phyloP scores from a whole-genome alignment of 2,329 filamentous ascomycete genomes.

The Pseudomassariella vexata region DNA sequence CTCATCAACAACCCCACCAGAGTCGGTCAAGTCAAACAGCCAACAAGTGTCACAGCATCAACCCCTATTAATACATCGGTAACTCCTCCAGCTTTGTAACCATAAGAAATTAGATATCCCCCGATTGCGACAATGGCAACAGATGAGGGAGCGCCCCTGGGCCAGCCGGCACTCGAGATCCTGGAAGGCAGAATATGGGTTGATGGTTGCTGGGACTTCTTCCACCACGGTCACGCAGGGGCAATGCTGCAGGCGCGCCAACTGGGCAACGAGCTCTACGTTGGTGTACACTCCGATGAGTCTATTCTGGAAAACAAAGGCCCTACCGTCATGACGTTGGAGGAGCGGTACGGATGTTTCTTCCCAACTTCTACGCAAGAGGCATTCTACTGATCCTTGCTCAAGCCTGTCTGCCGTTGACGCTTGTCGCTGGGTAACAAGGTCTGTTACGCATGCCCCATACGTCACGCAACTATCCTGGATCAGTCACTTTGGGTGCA shows the following conservation, averaged over 20 bases:
- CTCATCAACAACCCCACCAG: no score
- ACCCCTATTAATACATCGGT: no score
- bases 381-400: conserved; percentile 19
- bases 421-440: conserved; percentile 90
- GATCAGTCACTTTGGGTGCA: conserved; percentile 93
- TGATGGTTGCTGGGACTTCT: conserved; percentile 98
- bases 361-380: conserved; percentile 11
- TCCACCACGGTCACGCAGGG: conserved; percentile 95
- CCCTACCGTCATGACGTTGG: conserved; percentile 91
- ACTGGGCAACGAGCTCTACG: conserved; percentile 80
- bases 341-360: conserved; percentile 60
- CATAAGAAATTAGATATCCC: no score
- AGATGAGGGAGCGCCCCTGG: conserved; percentile 10
- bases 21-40: no score
- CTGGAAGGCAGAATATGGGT: conserved; percentile 84
- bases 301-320: conserved; percentile 96
- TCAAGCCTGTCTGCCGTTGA: conserved; percentile 78
- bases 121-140: conserved; percentile 8
- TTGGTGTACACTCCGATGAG: conserved; percentile 93
- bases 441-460: conserved; percentile 76
- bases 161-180: conserved; percentile 43
- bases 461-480: conserved; percentile 92
- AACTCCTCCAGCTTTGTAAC: no score
- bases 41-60: no score
- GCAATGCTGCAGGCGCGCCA: conserved; percentile 95